A percentile compares a stretch with the other conserved stretches of the same genome.
These are phyloP conservation scores for Rugiboletus extremiorientalis DNA, from an alignment of 1,284 basidiomycete species.

Conservation along the genomic window DNA sequence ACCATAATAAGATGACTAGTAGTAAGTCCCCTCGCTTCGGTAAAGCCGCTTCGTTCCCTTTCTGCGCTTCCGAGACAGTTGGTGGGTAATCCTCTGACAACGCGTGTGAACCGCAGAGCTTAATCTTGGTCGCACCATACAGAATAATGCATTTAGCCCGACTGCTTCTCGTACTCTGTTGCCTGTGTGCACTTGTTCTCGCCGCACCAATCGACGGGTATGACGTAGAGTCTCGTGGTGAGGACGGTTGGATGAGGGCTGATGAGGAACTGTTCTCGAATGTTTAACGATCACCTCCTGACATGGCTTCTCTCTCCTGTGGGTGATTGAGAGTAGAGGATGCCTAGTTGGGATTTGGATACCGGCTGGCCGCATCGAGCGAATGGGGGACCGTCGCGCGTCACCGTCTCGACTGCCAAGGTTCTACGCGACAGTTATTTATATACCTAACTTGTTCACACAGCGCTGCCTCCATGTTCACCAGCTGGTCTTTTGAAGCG, in stretches of 20 bases:
- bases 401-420: too few relatives aligned
- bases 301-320: not conserved
- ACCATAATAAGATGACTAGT: conserved; percentile 8
- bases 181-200: not conserved
- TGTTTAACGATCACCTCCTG: not conserved
- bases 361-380: too few relatives aligned
- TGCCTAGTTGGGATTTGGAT: too few relatives aligned
- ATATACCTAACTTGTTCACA: too few relatives aligned
- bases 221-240: too few relatives aligned
- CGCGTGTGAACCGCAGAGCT: not conserved
- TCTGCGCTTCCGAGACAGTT: not conserved
- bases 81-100: not conserved
- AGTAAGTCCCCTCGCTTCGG: not conserved
- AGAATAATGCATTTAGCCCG: conserved; percentile 1
- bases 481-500: too few relatives aligned
- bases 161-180: not conserved
- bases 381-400: too few relatives aligned
- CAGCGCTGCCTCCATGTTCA: too few relatives aligned
- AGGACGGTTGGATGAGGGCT: not conserved
- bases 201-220: not conserved
- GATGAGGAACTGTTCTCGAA: not conserved
- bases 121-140: not conserved
- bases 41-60: not conserved
- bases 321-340: too few relatives aligned
- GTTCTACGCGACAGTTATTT: too few relatives aligned